phyloP scores from a whole-genome alignment of 371 early-diverging fungal species.

The Syncephalastrum monosporum region DNA sequence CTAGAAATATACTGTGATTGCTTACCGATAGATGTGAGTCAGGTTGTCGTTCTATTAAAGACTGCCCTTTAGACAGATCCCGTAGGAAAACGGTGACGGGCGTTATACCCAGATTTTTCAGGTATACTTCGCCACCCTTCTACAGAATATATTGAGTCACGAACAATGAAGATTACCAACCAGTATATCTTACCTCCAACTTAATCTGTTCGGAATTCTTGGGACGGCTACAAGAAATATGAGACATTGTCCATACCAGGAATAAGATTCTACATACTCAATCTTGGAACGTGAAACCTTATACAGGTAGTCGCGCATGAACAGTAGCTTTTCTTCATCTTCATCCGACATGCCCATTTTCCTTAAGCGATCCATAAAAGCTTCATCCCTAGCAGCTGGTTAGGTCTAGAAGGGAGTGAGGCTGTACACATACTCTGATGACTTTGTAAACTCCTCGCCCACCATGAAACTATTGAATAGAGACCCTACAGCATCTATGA shows the following conservation, averaged over 20 bases:
- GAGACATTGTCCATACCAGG: too few relatives aligned
- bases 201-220: conserved; percentile 19
- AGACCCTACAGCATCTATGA: conserved; percentile 14
- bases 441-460: conserved; percentile 26
- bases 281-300: conserved; percentile 65
- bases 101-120: conserved; percentile 65
- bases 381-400: conserved; percentile 43
- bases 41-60: conserved; percentile 1
- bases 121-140: conserved; percentile 46
- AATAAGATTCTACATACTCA: conserved; percentile 27
- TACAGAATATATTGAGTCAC: conserved; percentile 6
- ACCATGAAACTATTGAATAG: conserved; percentile 19
- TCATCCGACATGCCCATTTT: conserved; percentile 77
- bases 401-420: too few relatives aligned
- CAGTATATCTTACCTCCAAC: not conserved
- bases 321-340: conserved; percentile 71
- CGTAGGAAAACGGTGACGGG: conserved; percentile 75
- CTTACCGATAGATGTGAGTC: conserved; percentile 1
- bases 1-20: too few relatives aligned
- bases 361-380: conserved; percentile 56
- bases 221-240: conserved; percentile 22
- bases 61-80: conserved; percentile 24
- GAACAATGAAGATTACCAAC: not conserved
- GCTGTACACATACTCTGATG: conserved; percentile 46
- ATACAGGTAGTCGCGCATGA: conserved; percentile 76